Evolutionary conservation across 1,284 basidiomycete species (phyloP).

Genomic region (Pseudozyma sp.): DNA sequence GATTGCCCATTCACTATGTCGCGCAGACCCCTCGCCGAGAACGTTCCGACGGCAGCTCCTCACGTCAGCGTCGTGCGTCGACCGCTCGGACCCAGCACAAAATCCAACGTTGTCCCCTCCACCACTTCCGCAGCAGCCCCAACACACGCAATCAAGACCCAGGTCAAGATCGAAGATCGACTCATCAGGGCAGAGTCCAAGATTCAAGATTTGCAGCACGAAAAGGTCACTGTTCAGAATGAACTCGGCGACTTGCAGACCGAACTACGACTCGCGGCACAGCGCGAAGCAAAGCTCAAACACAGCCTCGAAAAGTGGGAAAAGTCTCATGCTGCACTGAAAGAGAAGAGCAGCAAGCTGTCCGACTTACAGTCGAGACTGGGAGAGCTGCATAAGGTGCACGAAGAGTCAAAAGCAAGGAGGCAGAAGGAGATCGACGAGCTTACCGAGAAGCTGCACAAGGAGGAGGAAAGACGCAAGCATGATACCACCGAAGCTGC

Average conservation of each 20-base stretch:
- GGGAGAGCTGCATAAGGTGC: slow-evolving; percentile 41
- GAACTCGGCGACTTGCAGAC: slow-evolving; percentile 48
- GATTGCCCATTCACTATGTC: slow-evolving; percentile 26
- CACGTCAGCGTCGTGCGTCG: slow-evolving; percentile 30
- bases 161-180: slow-evolving; percentile 41
- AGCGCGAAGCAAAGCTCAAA: slow-evolving; percentile 49
- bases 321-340: slow-evolving; percentile 39
- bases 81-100: slow-evolving; percentile 34
- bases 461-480: slow-evolving; percentile 27
- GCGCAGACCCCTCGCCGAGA: slow-evolving; percentile 9
- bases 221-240: slow-evolving; percentile 26
- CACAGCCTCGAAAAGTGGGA: slow-evolving; percentile 41
- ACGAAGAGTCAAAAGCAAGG: slow-evolving; percentile 42
- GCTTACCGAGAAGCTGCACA: slow-evolving; percentile 18
- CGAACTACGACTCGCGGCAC: slow-evolving; percentile 42
- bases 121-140: slow-evolving; percentile 9
- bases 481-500: slow-evolving; percentile 22
- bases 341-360: slow-evolving; percentile 41
- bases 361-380: slow-evolving; percentile 28
- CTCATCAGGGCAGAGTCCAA: slow-evolving; percentile 28
- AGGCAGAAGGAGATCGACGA: slow-evolving; percentile 47
- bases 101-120: slow-evolving; percentile 26
- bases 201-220: slow-evolving; percentile 37
- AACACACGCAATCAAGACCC: slow-evolving; percentile 12
- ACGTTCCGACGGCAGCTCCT: slow-evolving; percentile 5